These are phyloP conservation scores for Starmerella apicola DNA, from an alignment of 805 yeast genomes.

Conservation along the genomic window DNA sequence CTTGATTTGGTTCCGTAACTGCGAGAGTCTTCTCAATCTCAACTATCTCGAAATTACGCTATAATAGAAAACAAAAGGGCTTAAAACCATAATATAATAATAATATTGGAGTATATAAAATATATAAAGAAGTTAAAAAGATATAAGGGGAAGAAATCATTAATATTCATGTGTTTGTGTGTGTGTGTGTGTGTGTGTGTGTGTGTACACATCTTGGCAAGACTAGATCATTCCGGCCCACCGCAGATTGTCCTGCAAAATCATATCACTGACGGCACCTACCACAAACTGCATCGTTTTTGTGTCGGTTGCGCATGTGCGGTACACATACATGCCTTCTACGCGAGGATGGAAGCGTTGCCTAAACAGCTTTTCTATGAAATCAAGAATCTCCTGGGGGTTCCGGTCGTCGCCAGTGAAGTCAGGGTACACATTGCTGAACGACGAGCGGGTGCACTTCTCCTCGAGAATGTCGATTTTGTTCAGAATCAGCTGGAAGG, in stretches of 20 bases:
- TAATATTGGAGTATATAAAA: too few species aligned
- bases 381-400: conserved; percentile 53
- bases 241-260: conserved; percentile 62
- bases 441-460: conserved; percentile 50
- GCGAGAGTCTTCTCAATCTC: too few species aligned
- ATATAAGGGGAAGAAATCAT: too few species aligned
- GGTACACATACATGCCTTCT: conserved; percentile 75
- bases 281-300: conserved; percentile 79
- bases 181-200: too few species aligned
- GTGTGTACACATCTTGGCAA: too few species aligned
- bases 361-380: conserved; percentile 56
- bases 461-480: conserved; percentile 71
- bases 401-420: conserved; percentile 55
- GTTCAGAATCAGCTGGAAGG: conserved; percentile 79
- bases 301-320: conserved; percentile 93
- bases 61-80: too few species aligned
- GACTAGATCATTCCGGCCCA: conserved; percentile 24
- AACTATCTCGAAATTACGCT: too few species aligned
- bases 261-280: conserved; percentile 83
- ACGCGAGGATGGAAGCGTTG: conserved; percentile 48
- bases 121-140: too few species aligned
- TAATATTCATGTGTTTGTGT: too few species aligned
- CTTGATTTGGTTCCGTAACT: too few species aligned
- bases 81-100: too few species aligned
- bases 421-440: conserved; percentile 65